These are phyloP conservation scores for Blastobotrys parvus DNA, from an alignment of 805 yeast species.

Conservation along the genomic window DNA sequence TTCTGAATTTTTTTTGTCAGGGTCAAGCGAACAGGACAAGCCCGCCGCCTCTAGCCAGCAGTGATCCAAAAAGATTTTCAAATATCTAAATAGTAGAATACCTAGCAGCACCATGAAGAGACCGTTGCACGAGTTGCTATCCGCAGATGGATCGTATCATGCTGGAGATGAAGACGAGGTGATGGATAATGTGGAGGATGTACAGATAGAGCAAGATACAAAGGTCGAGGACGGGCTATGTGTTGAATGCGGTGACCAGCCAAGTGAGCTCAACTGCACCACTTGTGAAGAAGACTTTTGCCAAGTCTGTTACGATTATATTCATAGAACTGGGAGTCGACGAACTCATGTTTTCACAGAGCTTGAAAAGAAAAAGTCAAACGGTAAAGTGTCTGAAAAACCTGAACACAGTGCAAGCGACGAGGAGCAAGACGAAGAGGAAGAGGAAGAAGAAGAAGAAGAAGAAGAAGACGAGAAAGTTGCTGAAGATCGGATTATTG, in stretches of 20 bases:
- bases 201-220: not conserved
- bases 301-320: conserved; percentile 56
- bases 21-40: no score
- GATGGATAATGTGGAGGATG: not conserved
- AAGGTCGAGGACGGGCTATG: conserved; percentile 36
- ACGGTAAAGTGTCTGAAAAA: conserved; percentile 13
- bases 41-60: no score
- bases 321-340: conserved; percentile 56
- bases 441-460: conserved; percentile 10
- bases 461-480: conserved; percentile 7
- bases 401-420: conserved; percentile 3
- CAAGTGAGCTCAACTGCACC: conserved; percentile 51
- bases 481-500: conserved; percentile 4
- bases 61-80: no score
- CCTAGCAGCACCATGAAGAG: conserved; percentile 18
- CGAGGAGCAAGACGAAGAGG: conserved; percentile 7
- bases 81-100: no score
- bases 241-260: conserved; percentile 68
- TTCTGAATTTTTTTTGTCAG: no score
- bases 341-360: conserved; percentile 19
- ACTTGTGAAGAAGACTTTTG: conserved; percentile 64
- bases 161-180: conserved; percentile 22
- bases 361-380: conserved; percentile 8
- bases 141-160: conserved; percentile 23
- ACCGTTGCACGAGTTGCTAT: conserved; percentile 25